phyloP scores from a whole-genome alignment of 176 grass and related monocot genomes.

The Zoysia pacifica region DNA sequence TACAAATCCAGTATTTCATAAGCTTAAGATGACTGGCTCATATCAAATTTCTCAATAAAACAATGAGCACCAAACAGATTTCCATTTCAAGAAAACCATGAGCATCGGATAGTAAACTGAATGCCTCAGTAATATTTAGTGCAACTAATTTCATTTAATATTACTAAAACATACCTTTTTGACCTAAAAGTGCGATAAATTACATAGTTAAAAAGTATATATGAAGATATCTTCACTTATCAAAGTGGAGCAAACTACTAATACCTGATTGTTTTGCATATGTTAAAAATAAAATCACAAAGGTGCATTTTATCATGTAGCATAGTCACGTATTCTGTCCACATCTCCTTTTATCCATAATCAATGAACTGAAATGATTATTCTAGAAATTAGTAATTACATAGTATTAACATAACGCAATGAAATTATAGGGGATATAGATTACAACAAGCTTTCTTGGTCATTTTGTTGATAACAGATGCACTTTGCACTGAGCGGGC shows the following conservation, averaged over 20 bases:
- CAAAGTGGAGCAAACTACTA: not conserved
- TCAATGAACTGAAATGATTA: not conserved
- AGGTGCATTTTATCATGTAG: not conserved
- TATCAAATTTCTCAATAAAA: too few relatives aligned
- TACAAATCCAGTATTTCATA: not conserved
- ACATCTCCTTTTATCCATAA: not conserved
- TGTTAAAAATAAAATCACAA: not conserved
- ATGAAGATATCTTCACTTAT: not conserved
- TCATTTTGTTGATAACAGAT: not conserved
- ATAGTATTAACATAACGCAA: not conserved
- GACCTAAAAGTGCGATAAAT: not conserved
- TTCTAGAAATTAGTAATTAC: not conserved
- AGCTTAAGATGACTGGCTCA: too few relatives aligned
- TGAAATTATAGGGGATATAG: not conserved
- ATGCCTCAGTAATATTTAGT: not conserved
- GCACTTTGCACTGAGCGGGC: not conserved
- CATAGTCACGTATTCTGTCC: not conserved
- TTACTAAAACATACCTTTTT: constrained; percentile 2
- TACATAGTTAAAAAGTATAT: not conserved
- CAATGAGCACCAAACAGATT: too few relatives aligned
- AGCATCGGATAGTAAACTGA: not conserved
- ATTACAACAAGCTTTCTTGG: not conserved
- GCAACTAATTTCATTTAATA: not conserved
- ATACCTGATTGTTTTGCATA: not conserved
- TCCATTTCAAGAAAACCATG: not conserved